Evolutionary conservation across 257 asterid genomes (phyloP).

Genomic region (Petunia secreta): DNA sequence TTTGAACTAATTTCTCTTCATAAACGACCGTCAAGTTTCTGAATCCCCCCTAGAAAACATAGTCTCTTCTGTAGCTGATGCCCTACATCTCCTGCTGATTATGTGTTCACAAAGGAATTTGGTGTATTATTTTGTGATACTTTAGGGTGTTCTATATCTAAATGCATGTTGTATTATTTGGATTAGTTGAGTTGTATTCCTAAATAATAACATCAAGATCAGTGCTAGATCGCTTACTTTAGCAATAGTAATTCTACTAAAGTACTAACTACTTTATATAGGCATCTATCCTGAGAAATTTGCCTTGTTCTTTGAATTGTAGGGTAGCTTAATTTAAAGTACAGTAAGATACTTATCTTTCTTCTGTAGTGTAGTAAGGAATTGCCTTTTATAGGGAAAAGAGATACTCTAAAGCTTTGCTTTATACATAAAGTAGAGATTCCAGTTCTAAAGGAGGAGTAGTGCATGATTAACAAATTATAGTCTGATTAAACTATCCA

Average conservation of each 20-base stretch:
- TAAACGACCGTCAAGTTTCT: conserved; percentile 1
- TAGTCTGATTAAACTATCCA: conserved; percentile 16
- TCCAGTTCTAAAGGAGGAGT: not conserved
- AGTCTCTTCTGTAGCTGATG: not conserved
- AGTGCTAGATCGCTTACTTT: not conserved
- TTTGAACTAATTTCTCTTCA: not conserved
- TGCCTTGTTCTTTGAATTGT: not conserved
- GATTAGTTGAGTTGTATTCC: not conserved
- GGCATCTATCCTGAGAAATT: not conserved
- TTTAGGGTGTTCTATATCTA: not conserved
- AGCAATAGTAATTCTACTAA: not conserved
- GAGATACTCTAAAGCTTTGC: not conserved
- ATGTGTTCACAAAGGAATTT: not conserved
- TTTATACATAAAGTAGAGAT: not conserved
- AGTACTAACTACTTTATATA: not conserved
- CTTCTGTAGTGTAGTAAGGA: conserved; percentile 1
- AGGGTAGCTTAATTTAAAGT: not conserved
- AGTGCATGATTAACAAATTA: conserved; percentile 18
- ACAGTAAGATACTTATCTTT: not conserved
- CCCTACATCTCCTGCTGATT: not conserved
- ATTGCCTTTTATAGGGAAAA: not conserved
- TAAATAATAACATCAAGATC: not conserved
- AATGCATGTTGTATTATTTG: not conserved
- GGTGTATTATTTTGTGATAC: not conserved
- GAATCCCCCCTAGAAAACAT: not conserved